Evolutionary conservation across 1,284 basidiomycete genomes (phyloP).

Genomic region (Ustilago cynodontis): DNA sequence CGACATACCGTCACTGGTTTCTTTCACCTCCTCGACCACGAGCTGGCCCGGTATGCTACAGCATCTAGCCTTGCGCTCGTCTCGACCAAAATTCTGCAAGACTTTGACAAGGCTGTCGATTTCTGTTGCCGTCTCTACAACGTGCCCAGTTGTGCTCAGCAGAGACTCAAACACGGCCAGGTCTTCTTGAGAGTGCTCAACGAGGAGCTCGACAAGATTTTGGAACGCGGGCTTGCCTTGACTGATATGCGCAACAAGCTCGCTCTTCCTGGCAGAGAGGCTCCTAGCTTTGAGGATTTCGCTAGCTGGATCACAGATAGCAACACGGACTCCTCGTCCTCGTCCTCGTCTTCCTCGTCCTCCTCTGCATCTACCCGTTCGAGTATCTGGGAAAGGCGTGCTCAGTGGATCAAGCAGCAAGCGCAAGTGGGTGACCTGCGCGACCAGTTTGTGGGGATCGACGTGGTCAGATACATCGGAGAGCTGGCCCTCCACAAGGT

Average conservation of each 20-base stretch:
- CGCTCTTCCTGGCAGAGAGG: slow-evolving; percentile 13
- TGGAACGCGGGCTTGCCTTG: slow-evolving; percentile 18
- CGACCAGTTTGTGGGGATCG: slow-evolving; percentile 28
- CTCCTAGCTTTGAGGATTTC: background rate
- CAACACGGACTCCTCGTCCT: too few species aligned
- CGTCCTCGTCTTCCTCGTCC: background rate
- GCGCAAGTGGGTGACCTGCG: slow-evolving; percentile 20
- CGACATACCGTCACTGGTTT: slow-evolving; percentile 43
- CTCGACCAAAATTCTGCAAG: slow-evolving; percentile 15
- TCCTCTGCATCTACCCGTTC: background rate
- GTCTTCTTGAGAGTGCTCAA: slow-evolving; percentile 35
- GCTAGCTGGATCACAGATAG: background rate
- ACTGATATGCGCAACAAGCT: slow-evolving; percentile 25
- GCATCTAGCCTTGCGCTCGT: slow-evolving; percentile 25
- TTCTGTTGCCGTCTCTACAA: slow-evolving; percentile 15
- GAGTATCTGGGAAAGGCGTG: slow-evolving; percentile 9
- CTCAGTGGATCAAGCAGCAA: slow-evolving; percentile 11
- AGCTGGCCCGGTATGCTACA: slow-evolving; percentile 19
- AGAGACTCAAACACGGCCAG: slow-evolving; percentile 20
- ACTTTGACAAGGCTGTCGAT: slow-evolving; percentile 28
- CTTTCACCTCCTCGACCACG: slow-evolving; percentile 37
- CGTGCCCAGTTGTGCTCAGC: slow-evolving; percentile 4
- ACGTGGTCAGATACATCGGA: slow-evolving; percentile 39
- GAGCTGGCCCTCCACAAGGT: slow-evolving; percentile 43
- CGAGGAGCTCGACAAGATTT: slow-evolving; percentile 27